These are phyloP conservation scores for Liriodendron chinense DNA, from an alignment of 164 flowering plant species.

Conservation along the genomic window DNA sequence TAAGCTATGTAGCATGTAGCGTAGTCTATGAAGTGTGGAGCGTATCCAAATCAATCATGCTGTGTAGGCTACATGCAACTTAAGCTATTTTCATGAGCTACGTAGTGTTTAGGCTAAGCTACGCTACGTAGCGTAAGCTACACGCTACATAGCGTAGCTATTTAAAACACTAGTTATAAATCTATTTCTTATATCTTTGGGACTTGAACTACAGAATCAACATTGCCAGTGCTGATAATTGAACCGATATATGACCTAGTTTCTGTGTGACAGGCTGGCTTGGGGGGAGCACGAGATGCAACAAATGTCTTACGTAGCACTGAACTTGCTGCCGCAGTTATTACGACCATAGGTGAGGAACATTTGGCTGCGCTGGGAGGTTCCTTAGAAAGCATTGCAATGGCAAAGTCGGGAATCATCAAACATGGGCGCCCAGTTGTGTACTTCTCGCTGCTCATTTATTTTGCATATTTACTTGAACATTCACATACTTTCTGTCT, in stretches of 20 bases:
- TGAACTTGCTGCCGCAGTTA: conserved; percentile 63
- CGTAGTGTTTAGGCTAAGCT: too few species aligned
- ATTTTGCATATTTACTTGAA: too few species aligned
- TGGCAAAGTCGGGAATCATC: conserved; percentile 90
- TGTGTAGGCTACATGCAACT: too few species aligned
- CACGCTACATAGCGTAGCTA: too few species aligned
- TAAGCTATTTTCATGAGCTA: too few species aligned
- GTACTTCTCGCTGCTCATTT: conserved; percentile 34
- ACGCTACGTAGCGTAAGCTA: too few species aligned
- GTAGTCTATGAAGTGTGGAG: too few species aligned
- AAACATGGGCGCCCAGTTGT: conserved; percentile 87
- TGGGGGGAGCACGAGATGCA: conserved; percentile 98
- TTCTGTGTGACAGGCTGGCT: conserved; percentile 60
- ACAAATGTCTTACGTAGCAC: conserved; percentile 71
- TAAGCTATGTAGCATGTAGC: too few species aligned
- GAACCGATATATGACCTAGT: neutral
- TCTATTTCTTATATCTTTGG: neutral
- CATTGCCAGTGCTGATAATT: neutral
- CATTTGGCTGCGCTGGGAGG: conserved; percentile 96
- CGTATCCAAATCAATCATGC: too few species aligned
- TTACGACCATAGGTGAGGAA: conserved; percentile 86
- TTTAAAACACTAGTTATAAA: neutral
- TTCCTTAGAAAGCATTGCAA: conserved; percentile 85
- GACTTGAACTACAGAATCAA: neutral
- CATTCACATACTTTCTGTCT: too few species aligned